Percentiles rank a stretch among this genome's conserved stretches.
phyloP scores from a whole-genome alignment of 441 rosid genomes.

The Gossypium aridum region DNA sequence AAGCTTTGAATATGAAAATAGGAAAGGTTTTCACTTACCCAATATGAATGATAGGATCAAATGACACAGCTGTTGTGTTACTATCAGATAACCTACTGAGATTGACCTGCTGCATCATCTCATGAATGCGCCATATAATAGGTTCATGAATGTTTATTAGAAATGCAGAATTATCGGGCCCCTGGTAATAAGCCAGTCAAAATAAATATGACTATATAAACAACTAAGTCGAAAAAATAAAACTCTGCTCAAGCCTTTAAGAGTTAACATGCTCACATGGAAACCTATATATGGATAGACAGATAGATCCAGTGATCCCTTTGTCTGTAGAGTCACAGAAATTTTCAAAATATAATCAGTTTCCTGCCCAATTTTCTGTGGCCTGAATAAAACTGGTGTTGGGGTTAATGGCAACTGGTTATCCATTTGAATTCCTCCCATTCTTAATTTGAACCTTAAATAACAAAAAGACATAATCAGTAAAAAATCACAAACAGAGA shows the following conservation, averaged over 20 bases:
- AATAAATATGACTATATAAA: conserved; percentile 17
- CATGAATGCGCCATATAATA: conserved; percentile 97
- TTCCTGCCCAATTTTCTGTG: conserved; percentile 74
- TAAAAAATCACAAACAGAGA: background rate
- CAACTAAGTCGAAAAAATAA: background rate
- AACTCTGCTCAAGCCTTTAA: background rate
- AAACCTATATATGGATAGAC: conserved; percentile 88
- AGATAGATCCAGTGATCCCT: conserved; percentile 75
- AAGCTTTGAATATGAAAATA: background rate
- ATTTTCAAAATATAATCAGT: conserved; percentile 71
- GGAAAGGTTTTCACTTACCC: conserved; percentile 45
- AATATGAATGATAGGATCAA: conserved; percentile 93
- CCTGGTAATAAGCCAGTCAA: conserved; percentile 39
- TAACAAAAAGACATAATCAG: background rate
- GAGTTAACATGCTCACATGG: conserved; percentile 41
- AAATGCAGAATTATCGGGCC: conserved; percentile 80
- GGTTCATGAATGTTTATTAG: conserved; percentile 91
- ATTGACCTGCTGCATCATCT: conserved; percentile 93
- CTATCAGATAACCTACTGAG: conserved; percentile 57
- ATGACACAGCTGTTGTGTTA: conserved; percentile 81
- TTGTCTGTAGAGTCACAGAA: conserved; percentile 71
- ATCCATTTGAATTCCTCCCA: conserved; percentile 88
- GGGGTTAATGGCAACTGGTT: conserved; percentile 94
- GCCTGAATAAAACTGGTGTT: conserved; percentile 95
- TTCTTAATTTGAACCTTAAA: conserved; percentile 78